Evolutionary conservation across 2,329 filamentous ascomycete genomes (phyloP), one percentile per base, ranked within the genome.

Genomic region (Stachybotrys echinatus): DNA sequence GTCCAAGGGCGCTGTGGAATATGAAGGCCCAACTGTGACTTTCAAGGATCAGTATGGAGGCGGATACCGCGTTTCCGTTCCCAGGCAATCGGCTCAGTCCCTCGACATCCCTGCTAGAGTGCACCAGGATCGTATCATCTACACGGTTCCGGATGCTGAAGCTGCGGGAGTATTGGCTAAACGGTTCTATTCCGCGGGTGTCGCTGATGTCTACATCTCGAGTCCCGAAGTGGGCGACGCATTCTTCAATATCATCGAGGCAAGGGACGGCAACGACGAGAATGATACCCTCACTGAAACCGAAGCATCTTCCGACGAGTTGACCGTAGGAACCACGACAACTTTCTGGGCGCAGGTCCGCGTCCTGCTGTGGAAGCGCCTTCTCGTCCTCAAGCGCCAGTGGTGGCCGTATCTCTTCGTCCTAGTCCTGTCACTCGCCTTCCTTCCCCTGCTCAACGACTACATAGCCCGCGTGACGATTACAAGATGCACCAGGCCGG

Each of bases 371-470:
- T 68, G 75, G 45, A 95, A 95, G 66, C 77, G 90, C 39, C 73
- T 80, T 51, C 88, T 81, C 0, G 85, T 95, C 27, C 73, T 92
- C 48, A 82, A 83, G 56, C 77, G 84, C 23, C 92, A 92, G 62
- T 88, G 83, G 66, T 76, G 92, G 52, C 88, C 89, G 0, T 89
- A 89, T 48, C 60, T 84, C 8, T 84, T 81, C 4, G 88, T 88
- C 2, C 71, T 92, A n/a, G 58, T 88, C 1, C 80, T 95, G 12
- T 89, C 89, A 0, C 78, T 95, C 49, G 74, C 87, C 50, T 84
- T 88, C 3, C 85, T 87, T 12, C 87, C 85, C 10, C n/a, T 37
- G 31, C 10, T 37, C n/a, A n/a, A n/a, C n/a, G n/a, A n/a, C n/a
- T n/a, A n/a, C n/a, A n/a, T n/a, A n/a, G n/a, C n/a, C n/a, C n/a